Conservation (phyloP, 352 stramenopile genomes). For the Poterioochromonas sp. region DNA sequence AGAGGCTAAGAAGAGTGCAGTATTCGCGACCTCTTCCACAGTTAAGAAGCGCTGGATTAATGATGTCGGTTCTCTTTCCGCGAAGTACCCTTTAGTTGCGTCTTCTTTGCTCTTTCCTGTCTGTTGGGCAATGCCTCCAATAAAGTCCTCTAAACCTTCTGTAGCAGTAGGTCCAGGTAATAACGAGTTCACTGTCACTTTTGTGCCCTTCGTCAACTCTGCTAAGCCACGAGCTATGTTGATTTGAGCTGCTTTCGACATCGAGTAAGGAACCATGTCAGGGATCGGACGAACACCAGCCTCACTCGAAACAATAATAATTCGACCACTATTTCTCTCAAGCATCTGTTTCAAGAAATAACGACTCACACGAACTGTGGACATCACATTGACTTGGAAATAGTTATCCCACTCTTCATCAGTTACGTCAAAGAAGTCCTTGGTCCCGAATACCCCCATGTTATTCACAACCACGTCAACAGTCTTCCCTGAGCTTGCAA, state of each 20-base stretch:
- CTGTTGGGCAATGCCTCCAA: conserved; percentile 34
- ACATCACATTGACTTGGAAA: conserved; percentile 37
- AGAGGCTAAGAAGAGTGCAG: conserved; percentile 37
- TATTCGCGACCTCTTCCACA: conserved; percentile 39
- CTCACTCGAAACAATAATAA: conserved; percentile 37
- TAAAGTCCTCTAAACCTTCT: conserved; percentile 37
- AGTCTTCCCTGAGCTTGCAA: neutral
- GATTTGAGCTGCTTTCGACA: conserved; percentile 36
- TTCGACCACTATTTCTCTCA: conserved; percentile 8
- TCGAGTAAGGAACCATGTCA: conserved; percentile 34
- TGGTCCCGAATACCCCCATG: conserved; percentile 30
- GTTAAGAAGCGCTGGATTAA: conserved; percentile 40
- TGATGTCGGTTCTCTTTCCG: conserved; percentile 39
- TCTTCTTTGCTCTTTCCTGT: conserved; percentile 36
- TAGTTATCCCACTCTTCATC: conserved; percentile 37
- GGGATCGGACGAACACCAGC: conserved; percentile 20
- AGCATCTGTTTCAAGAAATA: conserved; percentile 33
- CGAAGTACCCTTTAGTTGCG: conserved; percentile 42
- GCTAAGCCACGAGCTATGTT: conserved; percentile 35
- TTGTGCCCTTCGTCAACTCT: conserved; percentile 41
- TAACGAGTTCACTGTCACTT: conserved; percentile 41
- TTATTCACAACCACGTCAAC: conserved; percentile 38
- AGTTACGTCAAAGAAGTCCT: conserved; percentile 35
- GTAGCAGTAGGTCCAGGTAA: conserved; percentile 41
- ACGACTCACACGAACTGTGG: conserved; percentile 28